Evolutionary conservation across 2,329 filamentous ascomycete genomes (phyloP), one percentile per base, ranked within the genome.

Genomic region (Hymenoscyphus linearis): DNA sequence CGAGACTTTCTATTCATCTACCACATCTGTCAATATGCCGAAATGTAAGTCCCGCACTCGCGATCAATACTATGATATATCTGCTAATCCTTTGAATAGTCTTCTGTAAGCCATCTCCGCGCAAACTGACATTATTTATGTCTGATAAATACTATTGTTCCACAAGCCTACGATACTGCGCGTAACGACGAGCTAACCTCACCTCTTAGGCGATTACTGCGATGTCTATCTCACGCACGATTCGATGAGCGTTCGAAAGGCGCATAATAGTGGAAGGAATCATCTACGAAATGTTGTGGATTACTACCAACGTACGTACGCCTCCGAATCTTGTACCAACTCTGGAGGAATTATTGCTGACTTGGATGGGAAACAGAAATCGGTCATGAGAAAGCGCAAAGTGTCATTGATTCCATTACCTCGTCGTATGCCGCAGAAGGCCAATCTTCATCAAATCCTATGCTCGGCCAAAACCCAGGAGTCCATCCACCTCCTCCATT

Each of bases 151-250:
- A 50, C 44, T 50, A 50, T 18, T 50, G 44, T 50, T 22, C 44
- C 44, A 50, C 44, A 50, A 18, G 22, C 44, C 44, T 18, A 50
- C 44, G 9, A 50, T 50, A 58, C 26, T 31, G 53, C 54, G 35
- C 60, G 52, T 55, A 61, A 55, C 37, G 4, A 37, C 18, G 25
- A 62, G 65, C 66, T 69, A 57, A 68, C 61, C 63, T 47, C 37
- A 35, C 22, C 37, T 9, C 22, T 25, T 65, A 82, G 77, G 93
- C 83, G 95, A 99, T 77, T 99, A 99, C 79, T 99, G 95, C 85
- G 95, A 99, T 89, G 95, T 99, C 77, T 99, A 99, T 84, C 89
- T 99, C 71, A 99, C 95, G 69, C 95, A 99, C 84, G 95, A 99
- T 83, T 96, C 92, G 53, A 98, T 98, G 93, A 96, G 92, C 78